A percentile compares a stretch with the other conserved stretches of the same genome.
These are phyloP conservation scores for Ulmus americana DNA, from an alignment of 331 rosid genomes.

Conservation along the genomic window DNA sequence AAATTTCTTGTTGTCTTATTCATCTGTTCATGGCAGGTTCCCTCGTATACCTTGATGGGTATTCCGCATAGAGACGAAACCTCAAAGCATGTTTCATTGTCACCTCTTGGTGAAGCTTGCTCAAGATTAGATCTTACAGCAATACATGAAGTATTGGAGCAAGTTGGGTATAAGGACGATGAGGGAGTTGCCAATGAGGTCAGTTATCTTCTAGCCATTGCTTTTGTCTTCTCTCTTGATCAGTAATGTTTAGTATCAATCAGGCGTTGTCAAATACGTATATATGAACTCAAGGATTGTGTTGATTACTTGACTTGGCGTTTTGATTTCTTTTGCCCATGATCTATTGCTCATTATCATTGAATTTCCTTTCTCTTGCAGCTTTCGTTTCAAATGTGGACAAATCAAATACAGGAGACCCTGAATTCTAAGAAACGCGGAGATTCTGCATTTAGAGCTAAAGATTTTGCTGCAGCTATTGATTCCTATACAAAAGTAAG, in stretches of 20 bases:
- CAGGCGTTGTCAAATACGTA: no score
- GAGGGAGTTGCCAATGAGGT: conserved; percentile 97
- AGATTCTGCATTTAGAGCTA: conserved; percentile 79
- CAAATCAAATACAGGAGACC: conserved; percentile 89
- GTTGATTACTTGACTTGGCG: background rate
- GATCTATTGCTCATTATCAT: background rate
- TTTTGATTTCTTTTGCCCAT: background rate
- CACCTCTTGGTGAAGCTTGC: conserved; percentile 89
- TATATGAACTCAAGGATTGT: background rate
- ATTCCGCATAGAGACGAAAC: conserved; percentile 50
- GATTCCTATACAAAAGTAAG: conserved; percentile 82
- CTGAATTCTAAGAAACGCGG: conserved; percentile 83
- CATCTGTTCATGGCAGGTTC: conserved; percentile 50
- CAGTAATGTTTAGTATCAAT: no score
- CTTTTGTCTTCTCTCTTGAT: no score
- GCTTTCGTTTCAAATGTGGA: conserved; percentile 99
- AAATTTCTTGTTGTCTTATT: conserved; percentile 14
- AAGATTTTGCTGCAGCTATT: conserved; percentile 60
- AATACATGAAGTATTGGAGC: conserved; percentile 80
- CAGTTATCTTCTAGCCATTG: conserved; percentile 15
- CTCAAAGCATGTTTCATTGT: conserved; percentile 49
- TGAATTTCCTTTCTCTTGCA: conserved; percentile 28
- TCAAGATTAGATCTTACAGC: conserved; percentile 92
- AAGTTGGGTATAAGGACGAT: conserved; percentile 84
- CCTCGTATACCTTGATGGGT: conserved; percentile 65